Conservation (phyloP, 2,329 filamentous ascomycete genomes). For the Talaromyces sp. region DNA sequence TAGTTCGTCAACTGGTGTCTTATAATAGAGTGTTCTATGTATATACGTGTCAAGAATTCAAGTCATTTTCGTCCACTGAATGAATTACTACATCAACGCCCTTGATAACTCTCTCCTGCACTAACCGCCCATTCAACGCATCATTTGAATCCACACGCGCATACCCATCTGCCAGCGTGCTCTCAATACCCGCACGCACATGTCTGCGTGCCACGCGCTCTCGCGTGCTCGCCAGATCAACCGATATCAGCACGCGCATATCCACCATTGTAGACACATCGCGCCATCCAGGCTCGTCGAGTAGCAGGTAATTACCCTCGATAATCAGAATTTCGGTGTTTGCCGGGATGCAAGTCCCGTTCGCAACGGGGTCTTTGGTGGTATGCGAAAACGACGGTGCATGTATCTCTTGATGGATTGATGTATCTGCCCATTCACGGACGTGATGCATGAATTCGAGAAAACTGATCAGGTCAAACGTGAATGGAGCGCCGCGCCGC, state of each 20-base stretch:
- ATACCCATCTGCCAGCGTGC: constrained; percentile 28
- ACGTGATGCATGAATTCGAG: constrained; percentile 22
- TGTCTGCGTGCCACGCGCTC: constrained; percentile 36
- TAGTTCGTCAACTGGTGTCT: constrained; percentile 1
- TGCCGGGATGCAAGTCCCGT: constrained; percentile 20
- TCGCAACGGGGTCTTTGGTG: constrained; percentile 28
- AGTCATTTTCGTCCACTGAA: not conserved
- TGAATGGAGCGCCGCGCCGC: constrained; percentile 33
- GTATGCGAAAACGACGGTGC: constrained; percentile 32
- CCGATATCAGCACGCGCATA: constrained; percentile 37
- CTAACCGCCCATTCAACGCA: constrained; percentile 27
- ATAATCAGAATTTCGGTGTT: constrained; percentile 18
- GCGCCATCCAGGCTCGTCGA: constrained; percentile 24
- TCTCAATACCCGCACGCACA: constrained; percentile 37
- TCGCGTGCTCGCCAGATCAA: constrained; percentile 31
- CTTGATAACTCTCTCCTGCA: constrained; percentile 19
- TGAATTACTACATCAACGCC: constrained; percentile 6
- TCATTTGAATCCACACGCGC: constrained; percentile 36
- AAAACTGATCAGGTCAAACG: constrained; percentile 28
- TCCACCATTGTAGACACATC: constrained; percentile 32
- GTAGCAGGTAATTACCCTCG: constrained; percentile 23
- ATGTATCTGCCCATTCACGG: constrained; percentile 20
- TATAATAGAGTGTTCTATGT: not conserved
- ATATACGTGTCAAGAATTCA: not conserved
- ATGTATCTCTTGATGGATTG: constrained; percentile 11